Base-by-base conservation (phyloP, 495 filamentous ascomycete species). In the Lineolata rhizophorae region DNA sequence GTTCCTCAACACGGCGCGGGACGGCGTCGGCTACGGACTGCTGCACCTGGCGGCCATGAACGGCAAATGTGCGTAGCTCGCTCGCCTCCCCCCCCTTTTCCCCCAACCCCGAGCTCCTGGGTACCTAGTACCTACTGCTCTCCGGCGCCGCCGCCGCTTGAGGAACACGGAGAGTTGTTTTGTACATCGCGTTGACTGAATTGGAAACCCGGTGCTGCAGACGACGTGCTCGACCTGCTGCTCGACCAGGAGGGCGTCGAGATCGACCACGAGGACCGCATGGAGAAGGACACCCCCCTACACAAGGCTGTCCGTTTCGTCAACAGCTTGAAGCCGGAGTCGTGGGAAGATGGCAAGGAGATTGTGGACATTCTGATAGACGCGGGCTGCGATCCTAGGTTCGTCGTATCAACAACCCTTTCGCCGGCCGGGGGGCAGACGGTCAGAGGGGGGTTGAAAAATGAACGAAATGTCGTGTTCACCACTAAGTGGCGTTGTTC, bases 181-280 rank as follows among this genome's bases (percentile, higher is more conserved):
- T n/a, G n/a, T n/a, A n/a, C n/a, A n/a, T n/a, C n/a, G n/a, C n/a
- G n/a, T n/a, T n/a, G n/a, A n/a, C n/a, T n/a, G n/a, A n/a, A n/a
- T n/a, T n/a, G n/a, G n/a, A n/a, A n/a, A n/a, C n/a, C n/a, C n/a
- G n/a, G n/a, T n/a, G n/a, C n/a, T 15, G 13, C 33, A 83, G 78
- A 90, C 58, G 85, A 94, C 41, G 65, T 80, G 14, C 77, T 95
- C 56, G 87, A 97, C 55, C 39, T 65, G 34, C 70, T 97, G 30
- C 85, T 97, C 36, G 90, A 97, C 60, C 82, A 92, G 50, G 72
- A 83, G 35, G 79, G 68, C 34, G 74, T 97, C 51, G 87, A 97
- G 61, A 91, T 87, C 50, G 87, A 97, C 61, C 80, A 80, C 4
- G 40, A 78, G 34, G 80, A 74, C 49, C 70, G 72, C 18, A 39